A percentile compares a stretch with the other conserved stretches of the same genome.
Conservation (phyloP, 164 flowering plant species). For the Tinospora cordifolia region DNA sequence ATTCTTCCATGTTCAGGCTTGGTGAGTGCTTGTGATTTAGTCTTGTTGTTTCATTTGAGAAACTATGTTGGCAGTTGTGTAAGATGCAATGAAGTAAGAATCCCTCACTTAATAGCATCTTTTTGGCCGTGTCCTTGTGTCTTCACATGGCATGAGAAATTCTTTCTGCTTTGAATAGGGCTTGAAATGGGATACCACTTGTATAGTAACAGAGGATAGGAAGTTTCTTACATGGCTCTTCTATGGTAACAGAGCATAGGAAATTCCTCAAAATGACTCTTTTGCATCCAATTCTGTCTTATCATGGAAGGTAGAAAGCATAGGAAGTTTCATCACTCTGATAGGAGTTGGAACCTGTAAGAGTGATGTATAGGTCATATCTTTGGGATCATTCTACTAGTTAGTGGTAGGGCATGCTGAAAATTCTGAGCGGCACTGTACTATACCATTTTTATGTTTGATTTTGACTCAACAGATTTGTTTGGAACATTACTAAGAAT, state of each 20-base stretch:
- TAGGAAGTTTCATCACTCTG: neutral
- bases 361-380: neutral
- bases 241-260: neutral
- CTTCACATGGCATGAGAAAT: no score
- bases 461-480: neutral
- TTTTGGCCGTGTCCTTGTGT: no score
- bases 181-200: no score
- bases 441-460: no score
- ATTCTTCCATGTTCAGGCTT: conserved; percentile 29
- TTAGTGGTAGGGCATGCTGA: neutral
- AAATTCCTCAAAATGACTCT: no score
- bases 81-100: neutral
- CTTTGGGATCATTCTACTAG: neutral
- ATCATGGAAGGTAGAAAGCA: no score
- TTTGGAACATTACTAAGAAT: no score
- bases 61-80: neutral
- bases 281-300: no score
- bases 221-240: neutral
- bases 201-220: neutral
- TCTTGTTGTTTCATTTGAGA: neutral
- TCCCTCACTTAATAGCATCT: neutral
- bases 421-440: neutral
- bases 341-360: neutral
- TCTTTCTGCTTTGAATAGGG: no score
- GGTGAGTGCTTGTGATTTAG: conserved; percentile 36